Base-by-base conservation (phyloP, 305 asterid genomes). In the Fraxinus angustifolia region DNA sequence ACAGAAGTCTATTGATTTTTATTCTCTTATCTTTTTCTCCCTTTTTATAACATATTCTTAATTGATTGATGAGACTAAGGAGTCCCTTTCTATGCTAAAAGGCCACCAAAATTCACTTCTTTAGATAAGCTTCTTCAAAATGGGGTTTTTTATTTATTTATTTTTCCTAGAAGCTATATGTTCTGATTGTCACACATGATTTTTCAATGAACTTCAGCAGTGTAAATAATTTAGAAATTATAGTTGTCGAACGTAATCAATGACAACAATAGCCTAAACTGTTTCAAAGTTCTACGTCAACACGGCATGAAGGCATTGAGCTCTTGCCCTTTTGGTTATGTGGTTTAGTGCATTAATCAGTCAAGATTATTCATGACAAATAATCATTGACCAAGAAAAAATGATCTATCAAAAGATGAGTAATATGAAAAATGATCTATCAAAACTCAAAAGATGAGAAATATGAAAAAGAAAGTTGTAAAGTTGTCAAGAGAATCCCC, bases 341-440 rank as follows among this genome's bases (percentile, higher is more conserved):
- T 58, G 28, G 21, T 58, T 12, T n/a, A 50, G 62, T 50, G 8
- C 71, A 60, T 23, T 60, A 8, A 10, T 23, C 76, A 35, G 85
- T 79, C 67, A 35, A 81, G 74, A 76, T 53, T 75, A 42, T 75
- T 65, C 5, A 70, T n/a, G 0, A 77, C 4, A 71, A 71, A 79
- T 79, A 79, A 79, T 82, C 84, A 75, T 83, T 79, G 78, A 83
- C 86, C 72, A 38, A 81, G 3, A 77, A 74, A 80, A 56, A 80
- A 60, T 19, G 65, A 53, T 53, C 65, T 3, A 14, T 53, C 3
- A 3, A 33, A 33, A 33, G 35, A 33, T 33, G 35, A 33, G 35
- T 33, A 33, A 53, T 53, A 2, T 53, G 65, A 2, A 58, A 58
- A n/a, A 33, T 33, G 35, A 33, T 33, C 35, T 33, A 33, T 33